These are phyloP conservation scores for Coniella lustricola DNA, from an alignment of 2,329 filamentous ascomycete species.

Conservation along the genomic window DNA sequence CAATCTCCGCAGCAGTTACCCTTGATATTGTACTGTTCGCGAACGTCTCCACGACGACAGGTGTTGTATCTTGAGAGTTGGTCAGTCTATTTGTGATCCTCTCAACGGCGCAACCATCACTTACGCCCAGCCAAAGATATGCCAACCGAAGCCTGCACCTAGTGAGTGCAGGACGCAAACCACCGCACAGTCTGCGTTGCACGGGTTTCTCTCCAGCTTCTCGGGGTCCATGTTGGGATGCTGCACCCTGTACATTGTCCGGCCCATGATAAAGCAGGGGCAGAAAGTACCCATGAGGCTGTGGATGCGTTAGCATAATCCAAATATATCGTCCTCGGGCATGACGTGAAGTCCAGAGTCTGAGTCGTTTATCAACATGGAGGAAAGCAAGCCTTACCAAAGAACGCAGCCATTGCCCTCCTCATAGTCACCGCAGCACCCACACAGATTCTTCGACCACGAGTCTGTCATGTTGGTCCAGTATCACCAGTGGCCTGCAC, in stretches of 20 bases:
- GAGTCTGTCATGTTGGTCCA: background rate
- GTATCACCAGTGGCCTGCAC: background rate
- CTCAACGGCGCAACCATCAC: background rate
- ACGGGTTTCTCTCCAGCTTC: constrained; percentile 6
- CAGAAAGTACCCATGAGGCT: constrained; percentile 9
- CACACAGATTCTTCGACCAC: constrained; percentile 3
- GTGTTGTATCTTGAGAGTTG: background rate
- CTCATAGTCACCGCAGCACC: constrained; percentile 1
- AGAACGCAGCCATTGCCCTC: constrained; percentile 4
- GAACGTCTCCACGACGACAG: constrained; percentile 8
- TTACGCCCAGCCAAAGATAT: constrained; percentile 6
- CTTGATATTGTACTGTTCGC: constrained; percentile 2
- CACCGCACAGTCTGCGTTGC: constrained; percentile 9
- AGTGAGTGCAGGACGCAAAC: constrained; percentile 5
- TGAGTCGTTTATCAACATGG: background rate
- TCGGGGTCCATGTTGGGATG: constrained; percentile 3
- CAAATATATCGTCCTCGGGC: no score
- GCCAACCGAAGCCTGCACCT: constrained; percentile 5
- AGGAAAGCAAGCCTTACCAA: background rate
- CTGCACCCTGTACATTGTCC: constrained; percentile 9
- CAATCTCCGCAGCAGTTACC: constrained; percentile 6
- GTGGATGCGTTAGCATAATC: background rate
- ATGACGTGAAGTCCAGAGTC: no score
- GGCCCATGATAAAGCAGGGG: constrained; percentile 8
- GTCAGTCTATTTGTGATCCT: background rate